Percentiles rank a stretch among this genome's conserved stretches.
Conservation (phyloP, 257 asterid genomes). For the Ajuga chamaepitys region DNA sequence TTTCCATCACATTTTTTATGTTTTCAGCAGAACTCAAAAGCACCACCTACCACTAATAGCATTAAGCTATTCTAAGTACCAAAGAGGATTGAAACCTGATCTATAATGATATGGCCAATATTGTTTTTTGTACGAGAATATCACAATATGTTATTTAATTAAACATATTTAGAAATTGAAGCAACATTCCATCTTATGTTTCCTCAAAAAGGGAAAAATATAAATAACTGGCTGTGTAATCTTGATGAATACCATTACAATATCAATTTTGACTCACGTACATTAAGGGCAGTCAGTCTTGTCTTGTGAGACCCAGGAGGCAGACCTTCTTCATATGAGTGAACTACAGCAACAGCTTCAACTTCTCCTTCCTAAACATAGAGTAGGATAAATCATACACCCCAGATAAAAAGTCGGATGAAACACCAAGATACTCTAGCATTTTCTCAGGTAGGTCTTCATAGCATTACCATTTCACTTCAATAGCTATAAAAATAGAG, state of each 20-base stretch:
- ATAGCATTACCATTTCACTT: conserved; percentile 3
- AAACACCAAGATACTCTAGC: background rate
- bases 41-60: background rate
- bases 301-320: conserved; percentile 88
- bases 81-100: background rate
- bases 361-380: conserved; percentile 84
- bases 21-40: background rate
- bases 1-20: background rate
- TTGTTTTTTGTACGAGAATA: background rate
- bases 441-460: background rate
- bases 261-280: conserved; percentile 28
- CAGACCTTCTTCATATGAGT: conserved; percentile 84
- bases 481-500: background rate
- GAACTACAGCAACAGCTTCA: conserved; percentile 77
- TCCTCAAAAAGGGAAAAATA: too few relatives aligned
- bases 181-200: background rate
- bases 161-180: conserved; percentile 4
- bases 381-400: conserved; percentile 11
- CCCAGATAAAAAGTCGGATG: background rate
- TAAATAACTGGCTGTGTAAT: too few relatives aligned
- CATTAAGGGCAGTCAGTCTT: conserved; percentile 84
- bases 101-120: background rate
- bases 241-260: background rate
- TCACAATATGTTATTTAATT: background rate
- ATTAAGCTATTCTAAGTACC: background rate